Conservation (phyloP, 441 rosid species). For the Populus tomentosa region DNA sequence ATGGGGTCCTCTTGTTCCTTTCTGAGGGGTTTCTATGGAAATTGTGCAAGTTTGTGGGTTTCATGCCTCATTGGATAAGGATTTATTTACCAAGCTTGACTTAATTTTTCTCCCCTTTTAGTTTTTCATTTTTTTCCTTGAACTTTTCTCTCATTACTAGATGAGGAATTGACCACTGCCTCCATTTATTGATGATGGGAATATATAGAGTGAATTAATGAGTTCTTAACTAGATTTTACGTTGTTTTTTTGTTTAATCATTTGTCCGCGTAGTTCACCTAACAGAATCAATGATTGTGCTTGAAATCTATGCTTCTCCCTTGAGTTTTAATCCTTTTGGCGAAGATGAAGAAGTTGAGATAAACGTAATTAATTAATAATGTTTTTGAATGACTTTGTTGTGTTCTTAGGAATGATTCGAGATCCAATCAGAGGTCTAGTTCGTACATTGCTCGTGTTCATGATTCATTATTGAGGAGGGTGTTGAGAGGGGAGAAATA, state of each 20-base stretch:
- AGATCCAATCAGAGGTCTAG: conserved; percentile 32
- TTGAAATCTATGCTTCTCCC: neutral
- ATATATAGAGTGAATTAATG: conserved; percentile 1
- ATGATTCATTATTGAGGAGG: conserved; percentile 71
- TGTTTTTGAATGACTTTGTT: conserved; percentile 8
- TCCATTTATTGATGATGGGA: conserved; percentile 8
- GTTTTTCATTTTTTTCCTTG: neutral
- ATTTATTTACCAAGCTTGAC: neutral
- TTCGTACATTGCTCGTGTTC: conserved; percentile 66
- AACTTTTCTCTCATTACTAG: neutral
- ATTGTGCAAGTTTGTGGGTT: conserved; percentile 2
- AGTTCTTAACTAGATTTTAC: neutral
- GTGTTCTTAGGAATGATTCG: conserved; percentile 44
- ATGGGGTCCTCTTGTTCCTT: conserved; percentile 29
- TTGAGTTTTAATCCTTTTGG: neutral
- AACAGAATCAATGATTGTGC: conserved; percentile 14
- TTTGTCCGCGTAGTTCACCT: conserved; percentile 18
- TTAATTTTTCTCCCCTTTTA: too few relatives aligned
- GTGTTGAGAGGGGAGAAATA: conserved; percentile 70
- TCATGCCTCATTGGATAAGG: neutral
- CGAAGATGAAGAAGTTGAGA: conserved; percentile 7
- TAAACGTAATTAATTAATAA: conserved; percentile 13
- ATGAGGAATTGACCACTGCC: neutral
- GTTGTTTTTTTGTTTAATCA: conserved; percentile 8
- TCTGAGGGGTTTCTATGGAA: conserved; percentile 17